Percentiles rank a stretch among this genome's conserved stretches.
phyloP scores from a whole-genome alignment of 129 eudicot genomes.

The Arctium minus region DNA sequence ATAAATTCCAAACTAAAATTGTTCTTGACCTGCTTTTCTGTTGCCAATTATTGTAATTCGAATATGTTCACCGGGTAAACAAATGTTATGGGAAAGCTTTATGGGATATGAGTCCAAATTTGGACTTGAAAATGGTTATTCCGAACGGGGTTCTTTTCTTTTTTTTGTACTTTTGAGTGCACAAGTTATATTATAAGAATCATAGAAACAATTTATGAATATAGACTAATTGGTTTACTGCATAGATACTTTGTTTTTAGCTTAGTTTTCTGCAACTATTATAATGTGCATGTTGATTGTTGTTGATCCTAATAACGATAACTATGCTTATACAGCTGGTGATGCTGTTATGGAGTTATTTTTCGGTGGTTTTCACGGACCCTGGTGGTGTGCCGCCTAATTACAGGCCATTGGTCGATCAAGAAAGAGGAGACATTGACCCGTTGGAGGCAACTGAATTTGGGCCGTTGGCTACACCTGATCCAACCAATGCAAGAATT shows the following conservation, averaged over 20 bases:
- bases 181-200: background rate
- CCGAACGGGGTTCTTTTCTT: background rate
- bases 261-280: background rate
- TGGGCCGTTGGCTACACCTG: constrained; percentile 43
- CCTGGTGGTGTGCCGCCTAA: constrained; percentile 94
- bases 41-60: background rate
- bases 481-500: constrained; percentile 44
- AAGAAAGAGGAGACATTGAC: constrained; percentile 83
- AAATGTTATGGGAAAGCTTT: background rate
- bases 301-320: constrained; percentile 1
- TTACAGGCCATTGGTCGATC: constrained; percentile 75
- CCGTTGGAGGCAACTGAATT: constrained; percentile 66
- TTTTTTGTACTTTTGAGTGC: background rate
- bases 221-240: background rate
- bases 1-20: background rate
- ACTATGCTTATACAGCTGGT: constrained; percentile 54
- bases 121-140: background rate
- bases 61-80: background rate
- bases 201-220: background rate
- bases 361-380: constrained; percentile 86
- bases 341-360: constrained; percentile 96
- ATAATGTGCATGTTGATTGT: background rate
- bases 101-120: background rate
- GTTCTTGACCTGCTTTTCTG: background rate
- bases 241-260: background rate